These are phyloP conservation scores for Capsella bursapastoris DNA, from an alignment of 345 rosid species.

Conservation along the genomic window DNA sequence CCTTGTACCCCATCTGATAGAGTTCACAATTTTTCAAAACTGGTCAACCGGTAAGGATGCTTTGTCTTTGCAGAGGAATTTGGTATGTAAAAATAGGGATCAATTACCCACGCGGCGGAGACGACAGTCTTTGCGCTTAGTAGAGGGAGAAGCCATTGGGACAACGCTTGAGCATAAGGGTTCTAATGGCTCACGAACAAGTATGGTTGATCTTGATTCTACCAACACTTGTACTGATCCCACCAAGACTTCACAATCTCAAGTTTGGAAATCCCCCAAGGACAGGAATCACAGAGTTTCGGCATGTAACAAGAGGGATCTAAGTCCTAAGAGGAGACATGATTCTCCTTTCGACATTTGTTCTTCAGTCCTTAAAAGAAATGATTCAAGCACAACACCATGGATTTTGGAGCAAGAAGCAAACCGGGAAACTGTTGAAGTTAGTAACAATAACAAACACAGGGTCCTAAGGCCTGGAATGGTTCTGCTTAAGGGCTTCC, in stretches of 20 bases:
- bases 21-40: no score
- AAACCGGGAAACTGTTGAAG: not conserved
- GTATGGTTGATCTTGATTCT: not conserved
- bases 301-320: not conserved
- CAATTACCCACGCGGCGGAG: not conserved
- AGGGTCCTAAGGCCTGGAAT: slow-evolving; percentile 58
- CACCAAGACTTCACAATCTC: not conserved
- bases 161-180: not conserved
- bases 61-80: not conserved
- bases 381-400: not conserved
- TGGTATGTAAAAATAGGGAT: not conserved
- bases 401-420: not conserved
- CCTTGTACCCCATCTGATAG: not conserved
- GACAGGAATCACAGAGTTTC: no score
- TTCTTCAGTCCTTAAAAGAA: not conserved
- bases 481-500: slow-evolving; percentile 56
- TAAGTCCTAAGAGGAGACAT: not conserved
- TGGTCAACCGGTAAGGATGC: not conserved
- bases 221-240: not conserved
- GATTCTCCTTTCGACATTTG: slow-evolving; percentile 30
- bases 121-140: not conserved
- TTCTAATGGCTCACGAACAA: not conserved
- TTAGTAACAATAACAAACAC: not conserved
- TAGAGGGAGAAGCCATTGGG: not conserved
- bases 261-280: no score